Evolutionary conservation across 441 rosid genomes (phyloP), one percentile per base, ranked within the genome.

Genomic region (Macaranga tanarius): DNA sequence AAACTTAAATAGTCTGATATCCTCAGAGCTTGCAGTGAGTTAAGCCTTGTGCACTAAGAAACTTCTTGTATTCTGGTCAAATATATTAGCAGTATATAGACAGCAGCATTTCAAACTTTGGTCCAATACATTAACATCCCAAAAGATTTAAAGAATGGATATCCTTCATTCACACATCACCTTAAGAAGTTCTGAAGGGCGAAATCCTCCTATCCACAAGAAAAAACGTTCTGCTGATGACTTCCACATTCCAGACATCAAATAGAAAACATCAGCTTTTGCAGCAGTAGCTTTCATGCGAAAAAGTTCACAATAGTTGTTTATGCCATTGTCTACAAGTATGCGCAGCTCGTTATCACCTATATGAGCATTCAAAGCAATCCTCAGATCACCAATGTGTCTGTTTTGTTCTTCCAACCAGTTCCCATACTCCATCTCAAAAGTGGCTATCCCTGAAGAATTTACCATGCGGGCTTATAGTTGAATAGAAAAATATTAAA

Each of bases 161-260:
- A 69, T 44, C 42, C 20, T 50, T 62, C 22, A 63, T n/a, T 38
- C 3, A 56, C 17, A 28, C 79, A 89, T 77, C 70, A 93, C 99
- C 94, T 89, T 86, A 81, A 90, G 84, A 78, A 90, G 86, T 79
- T 90, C 95, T 4, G 97, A 95, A 16, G 99, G 99, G 22, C 98
- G 92, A 69, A 91, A 93, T 31, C 97, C 98, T 5, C 98, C 99
- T 75, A 95, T 77, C 98, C 98, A 95, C 86, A 89, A 79, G 87
- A 93, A 95, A 75, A 97, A 95, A 20, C 98, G 82, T 59, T 95
- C 98, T 10, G 93, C 92, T 1, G 97, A 92, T 45, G 99, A 82
- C 84, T 85, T 93, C 98, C 99, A 95, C 74, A 85, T 79, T 58
- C 99, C 98, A 58, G 96, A 90, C 2, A 91, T 85, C 62, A 95